Evolutionary conservation across 305 asterid species (phyloP).

Genomic region (Solanum hybrid): DNA sequence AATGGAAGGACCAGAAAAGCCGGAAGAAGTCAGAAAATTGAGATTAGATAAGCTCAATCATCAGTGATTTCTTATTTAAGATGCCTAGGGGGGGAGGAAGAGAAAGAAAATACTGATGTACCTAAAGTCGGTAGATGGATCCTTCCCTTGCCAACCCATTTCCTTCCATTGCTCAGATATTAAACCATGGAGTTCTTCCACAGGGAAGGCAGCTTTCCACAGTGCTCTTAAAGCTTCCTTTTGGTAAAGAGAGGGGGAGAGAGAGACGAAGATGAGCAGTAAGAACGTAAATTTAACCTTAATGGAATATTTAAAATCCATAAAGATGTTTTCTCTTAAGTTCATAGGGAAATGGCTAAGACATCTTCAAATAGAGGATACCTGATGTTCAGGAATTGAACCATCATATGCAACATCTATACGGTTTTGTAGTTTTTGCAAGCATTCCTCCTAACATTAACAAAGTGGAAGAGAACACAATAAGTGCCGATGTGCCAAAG

Average conservation of each 20-base stretch:
- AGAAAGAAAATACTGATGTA: slow-evolving; percentile 8
- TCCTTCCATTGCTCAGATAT: slow-evolving; percentile 98
- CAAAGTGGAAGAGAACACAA: slow-evolving; percentile 20
- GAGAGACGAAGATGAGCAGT: slow-evolving; percentile 8
- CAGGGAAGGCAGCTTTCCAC: slow-evolving; percentile 91
- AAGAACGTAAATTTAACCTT: neutral
- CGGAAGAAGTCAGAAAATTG: neutral
- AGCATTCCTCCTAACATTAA: slow-evolving; percentile 73
- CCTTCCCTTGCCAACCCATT: slow-evolving; percentile 99
- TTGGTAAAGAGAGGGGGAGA: neutral
- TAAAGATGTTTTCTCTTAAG: neutral
- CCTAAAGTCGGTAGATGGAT: slow-evolving; percentile 98
- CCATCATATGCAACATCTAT: slow-evolving; percentile 73
- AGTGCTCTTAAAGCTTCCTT: slow-evolving; percentile 76
- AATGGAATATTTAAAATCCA: neutral
- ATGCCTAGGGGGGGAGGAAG: neutral
- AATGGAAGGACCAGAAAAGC: neutral
- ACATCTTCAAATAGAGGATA: slow-evolving; percentile 19
- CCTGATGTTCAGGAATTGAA: slow-evolving; percentile 80
- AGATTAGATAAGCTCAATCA: neutral
- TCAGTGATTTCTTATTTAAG: neutral
- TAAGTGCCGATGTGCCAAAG: neutral
- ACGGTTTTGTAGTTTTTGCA: slow-evolving; percentile 67
- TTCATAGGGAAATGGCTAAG: neutral
- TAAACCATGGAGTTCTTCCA: slow-evolving; percentile 58